Evolutionary conservation across 441 rosid species (phyloP).

Genomic region (Sinapis alba): DNA sequence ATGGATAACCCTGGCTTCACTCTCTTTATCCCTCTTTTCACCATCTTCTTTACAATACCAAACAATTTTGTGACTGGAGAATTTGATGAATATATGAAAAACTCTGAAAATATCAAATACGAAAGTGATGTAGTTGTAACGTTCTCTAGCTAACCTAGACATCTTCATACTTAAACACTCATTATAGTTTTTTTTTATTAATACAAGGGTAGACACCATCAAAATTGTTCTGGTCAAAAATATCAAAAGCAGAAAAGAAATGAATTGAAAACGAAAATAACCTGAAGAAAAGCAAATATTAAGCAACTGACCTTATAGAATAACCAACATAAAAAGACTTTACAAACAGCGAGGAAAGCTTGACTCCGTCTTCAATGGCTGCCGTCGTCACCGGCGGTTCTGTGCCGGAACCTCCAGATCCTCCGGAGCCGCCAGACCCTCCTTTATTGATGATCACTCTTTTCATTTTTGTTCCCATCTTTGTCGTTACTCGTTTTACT

Average conservation of each 20-base stretch:
- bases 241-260: not conserved
- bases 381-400: no score
- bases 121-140: slow-evolving; percentile 24
- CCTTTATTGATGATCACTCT: no score
- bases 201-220: not conserved
- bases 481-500: no score
- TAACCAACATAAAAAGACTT: no score
- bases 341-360: no score
- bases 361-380: no score
- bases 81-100: not conserved
- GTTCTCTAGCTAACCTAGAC: not conserved
- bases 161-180: not conserved
- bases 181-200: not conserved
- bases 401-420: no score
- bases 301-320: slow-evolving; percentile 45
- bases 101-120: slow-evolving; percentile 5
- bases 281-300: slow-evolving; percentile 2
- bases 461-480: no score
- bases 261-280: slow-evolving; percentile 2
- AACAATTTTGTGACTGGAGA: not conserved
- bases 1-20: slow-evolving; percentile 20
- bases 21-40: slow-evolving; percentile 22
- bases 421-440: no score
- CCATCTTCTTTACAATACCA: slow-evolving; percentile 5
- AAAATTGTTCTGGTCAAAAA: not conserved